Evolutionary conservation across 306 rosid species (phyloP), one percentile per base, ranked within the genome.

Genomic region (Biancaea sappan): DNA sequence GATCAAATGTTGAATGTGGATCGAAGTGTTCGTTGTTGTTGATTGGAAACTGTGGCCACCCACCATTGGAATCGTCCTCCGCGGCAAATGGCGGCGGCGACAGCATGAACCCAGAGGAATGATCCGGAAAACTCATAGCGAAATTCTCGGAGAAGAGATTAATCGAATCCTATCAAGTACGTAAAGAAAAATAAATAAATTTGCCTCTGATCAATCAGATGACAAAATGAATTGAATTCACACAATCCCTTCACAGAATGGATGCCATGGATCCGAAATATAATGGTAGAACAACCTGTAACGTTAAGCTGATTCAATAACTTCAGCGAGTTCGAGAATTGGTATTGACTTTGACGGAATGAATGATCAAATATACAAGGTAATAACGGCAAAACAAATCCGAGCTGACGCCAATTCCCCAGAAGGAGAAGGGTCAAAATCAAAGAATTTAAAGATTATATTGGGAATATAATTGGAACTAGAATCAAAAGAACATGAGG

Each of bases 61-160:
- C 76, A 26, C 56, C 90, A 80, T 88, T 73, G 56, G 86, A 88
- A 46, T 94, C 95, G 11, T 79, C 81, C 15, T 77, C 85, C 28
- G 73, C 69, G 32, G 48, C 75, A 69, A 81, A 88, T 2, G 60
- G 66, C 63, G 82, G 71, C 18, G 87, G 82, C 54, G 88, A 74
- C 73, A 84, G 78, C 78, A 73, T 66, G 34, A 78, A 83, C 24
- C 77, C 77, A 51, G 83, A 73, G 40, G 76, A 77, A 38, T 83
- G 66, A 75, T 94, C 90, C 28, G 89, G 29, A 78, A 80, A 88
- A 87, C 72, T 82, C 97, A 91, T 82, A 26, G 74, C 2, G 18
- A 59, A 72, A 44, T 51, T 70, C 56, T 56, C 59, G 47, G 18
- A 54, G 28, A 9, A 66, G 52, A 53, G 29, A 48, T 37, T 53